Base-by-base conservation (phyloP, 2,329 filamentous ascomycete genomes). In the Aspergillus nomiae region DNA sequence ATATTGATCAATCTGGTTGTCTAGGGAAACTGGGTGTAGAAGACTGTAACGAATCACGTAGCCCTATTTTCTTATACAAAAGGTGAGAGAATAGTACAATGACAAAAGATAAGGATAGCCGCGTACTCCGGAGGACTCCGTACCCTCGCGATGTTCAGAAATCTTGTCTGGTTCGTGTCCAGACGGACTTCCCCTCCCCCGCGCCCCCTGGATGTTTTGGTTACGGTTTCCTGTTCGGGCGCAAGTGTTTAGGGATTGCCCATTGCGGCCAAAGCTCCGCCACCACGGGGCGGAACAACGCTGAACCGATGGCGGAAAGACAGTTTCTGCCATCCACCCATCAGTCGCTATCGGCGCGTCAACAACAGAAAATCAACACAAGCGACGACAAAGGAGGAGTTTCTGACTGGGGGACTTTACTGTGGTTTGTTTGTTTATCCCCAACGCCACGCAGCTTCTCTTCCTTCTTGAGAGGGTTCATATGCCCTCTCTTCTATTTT, bases 161-260 rank as follows among this genome's bases (percentile, higher is more conserved):
- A 46, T 34, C 28, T 16, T 9, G 19, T 24, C 30, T 45, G 59
- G 45, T 55, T 57, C 26, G 16, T 32, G 48, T 28, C 24, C 21
- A 16, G 28, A 2, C 4, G 12, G 28, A 32, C 6, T 58, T 54
- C 63, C 65, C 63, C 63, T 63, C 43, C 67, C 64, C 62, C 63
- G 63, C 63, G 36, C 34, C 41, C 54, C 58, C 56, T 59, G 65
- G 55, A 62, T 69, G 69, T 70, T 68, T 66, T 65, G 65, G 56
- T 69, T 64, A 61, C 61, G 30, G 60, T 59, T 69, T 62, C 67
- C 58, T 32, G 32, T 69, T 70, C 54, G 14, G 66, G 66, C 53
- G 38, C 41, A 30, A 67, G 71, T 77, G 75, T 77, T 77, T 73
- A 64, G 65, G 60, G 62, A 70, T 74, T 78, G 63, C 76, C 69